Evolutionary conservation across 805 yeast genomes (phyloP).

Genomic region (Metschnikowia continentalis): DNA sequence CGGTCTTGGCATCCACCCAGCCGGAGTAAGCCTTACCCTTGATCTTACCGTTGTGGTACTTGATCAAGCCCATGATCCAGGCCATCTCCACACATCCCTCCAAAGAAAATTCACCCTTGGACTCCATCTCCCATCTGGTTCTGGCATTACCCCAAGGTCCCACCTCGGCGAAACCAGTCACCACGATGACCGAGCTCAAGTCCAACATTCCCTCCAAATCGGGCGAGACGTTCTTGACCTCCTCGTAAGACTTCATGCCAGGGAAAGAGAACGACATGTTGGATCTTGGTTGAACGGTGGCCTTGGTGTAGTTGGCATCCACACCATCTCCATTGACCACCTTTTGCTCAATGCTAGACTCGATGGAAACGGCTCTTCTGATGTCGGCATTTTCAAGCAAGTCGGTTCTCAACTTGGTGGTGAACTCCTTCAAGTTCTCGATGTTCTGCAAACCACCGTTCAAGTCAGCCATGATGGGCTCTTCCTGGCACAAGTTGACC

Average conservation of each 20-base stretch:
- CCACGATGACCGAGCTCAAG: conserved; percentile 86
- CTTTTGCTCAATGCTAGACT: conserved; percentile 81
- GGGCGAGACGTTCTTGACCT: conserved; percentile 63
- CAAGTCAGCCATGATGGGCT: conserved; percentile 96
- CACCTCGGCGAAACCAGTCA: conserved; percentile 97
- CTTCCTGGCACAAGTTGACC: conserved; percentile 80
- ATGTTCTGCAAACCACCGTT: conserved; percentile 97
- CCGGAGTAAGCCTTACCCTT: conserved; percentile 92
- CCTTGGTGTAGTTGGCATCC: conserved; percentile 78
- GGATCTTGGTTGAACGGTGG: conserved; percentile 85
- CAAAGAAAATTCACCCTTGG: conserved; percentile 86
- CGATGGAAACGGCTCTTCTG: conserved; percentile 92
- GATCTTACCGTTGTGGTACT: conserved; percentile 86
- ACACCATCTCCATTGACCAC: conserved; percentile 85
- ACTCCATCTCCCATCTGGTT: conserved; percentile 99
- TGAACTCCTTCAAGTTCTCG: conserved; percentile 85
- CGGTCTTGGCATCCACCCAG: conserved; percentile 95
- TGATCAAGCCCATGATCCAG: conserved; percentile 98
- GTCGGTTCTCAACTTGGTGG: conserved; percentile 72
- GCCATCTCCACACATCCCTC: conserved; percentile 99
- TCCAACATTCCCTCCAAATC: conserved; percentile 88
- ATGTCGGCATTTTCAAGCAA: conserved; percentile 80
- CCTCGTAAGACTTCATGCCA: conserved; percentile 68
- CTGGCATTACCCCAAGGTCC: conserved; percentile 99
- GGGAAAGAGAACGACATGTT: conserved; percentile 96